Base-by-base conservation (phyloP, 2,329 filamentous ascomycete species). In the Alternaria triticina region DNA sequence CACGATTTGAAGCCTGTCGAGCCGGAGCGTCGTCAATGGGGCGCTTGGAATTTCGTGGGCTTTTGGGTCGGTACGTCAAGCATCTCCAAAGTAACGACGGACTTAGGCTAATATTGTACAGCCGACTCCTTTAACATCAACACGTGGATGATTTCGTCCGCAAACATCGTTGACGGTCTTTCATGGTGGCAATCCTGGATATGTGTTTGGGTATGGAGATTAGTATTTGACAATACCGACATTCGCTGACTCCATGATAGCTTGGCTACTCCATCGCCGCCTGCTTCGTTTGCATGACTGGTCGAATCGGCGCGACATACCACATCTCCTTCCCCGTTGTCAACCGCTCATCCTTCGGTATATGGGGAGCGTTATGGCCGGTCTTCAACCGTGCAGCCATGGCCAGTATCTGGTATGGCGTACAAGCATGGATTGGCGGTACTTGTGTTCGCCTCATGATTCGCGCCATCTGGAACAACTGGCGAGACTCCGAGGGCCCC, bases 81-180 rank as follows among this genome's bases (percentile, higher is more conserved):
- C 6, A 46, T 49, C 15, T 23, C 44, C 15, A 23, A 40, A n/a
- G 15, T 11, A n/a, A 15, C 15, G 17, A 46, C 28, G 2, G 44
- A 13, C 8, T 45, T 44, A 15, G 40, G 20, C 69, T 76, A 61
- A 74, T 57, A 43, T 5, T 47, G 17, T 40, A 69, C 61, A 74
- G 74, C 74, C 50, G 69, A 88, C 81, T 80, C 78, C 3, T 81
- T 81, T 72, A 81, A 81, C 66, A 81, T 81, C 74, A 96, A 95
- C 80, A 96, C 93, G 2, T 96, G 93, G 94, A 97, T 96, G 92
- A 96, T 96, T 66, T 91, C 92, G 0, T 93, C 91, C 1, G 89
- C 91, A 40, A 94, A 93, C 87, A 92, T 96, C 33, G 87, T 90
- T 1, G 84, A 82, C 51, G 92, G 93, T 12, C 84, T 96, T 22